Evolutionary conservation across 495 filamentous ascomycete genomes (phyloP).

Genomic region (Parathielavia appendiculata): DNA sequence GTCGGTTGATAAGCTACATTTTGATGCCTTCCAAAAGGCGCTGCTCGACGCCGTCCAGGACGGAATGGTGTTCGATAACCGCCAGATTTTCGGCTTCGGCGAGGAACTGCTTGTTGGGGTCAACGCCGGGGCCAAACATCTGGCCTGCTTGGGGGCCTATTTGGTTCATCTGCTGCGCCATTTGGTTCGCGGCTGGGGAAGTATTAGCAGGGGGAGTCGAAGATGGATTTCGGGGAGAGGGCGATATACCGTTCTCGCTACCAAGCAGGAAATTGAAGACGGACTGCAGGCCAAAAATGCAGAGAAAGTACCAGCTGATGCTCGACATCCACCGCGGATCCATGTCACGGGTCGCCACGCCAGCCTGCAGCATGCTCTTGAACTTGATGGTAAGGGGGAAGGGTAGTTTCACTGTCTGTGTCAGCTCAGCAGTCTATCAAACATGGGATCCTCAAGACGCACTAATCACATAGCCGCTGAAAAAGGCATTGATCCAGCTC

Average conservation of each 20-base stretch:
- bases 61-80: constrained; percentile 86
- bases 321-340: constrained; percentile 98
- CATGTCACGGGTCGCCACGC: constrained; percentile 89
- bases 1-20: constrained; percentile 25
- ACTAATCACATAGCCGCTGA: constrained; percentile 96
- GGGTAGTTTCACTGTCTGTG: constrained; percentile 73
- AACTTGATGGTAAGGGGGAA: constrained; percentile 97
- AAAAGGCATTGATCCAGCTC: constrained; percentile 99
- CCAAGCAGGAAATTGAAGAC: constrained; percentile 98
- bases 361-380: constrained; percentile 97
- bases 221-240: not conserved
- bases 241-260: constrained; percentile 78
- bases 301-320: constrained; percentile 97
- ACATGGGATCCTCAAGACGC: constrained; percentile 30
- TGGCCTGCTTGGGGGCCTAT: constrained; percentile 62
- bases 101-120: constrained; percentile 88
- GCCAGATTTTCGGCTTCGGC: constrained; percentile 92
- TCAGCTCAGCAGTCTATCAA: constrained; percentile 3
- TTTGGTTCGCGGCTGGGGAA: constrained; percentile 79
- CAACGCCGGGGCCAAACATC: constrained; percentile 89
- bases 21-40: constrained; percentile 60
- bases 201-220: not conserved
- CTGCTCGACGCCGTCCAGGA: constrained; percentile 80
- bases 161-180: constrained; percentile 86
- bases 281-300: constrained; percentile 90